A percentile compares a stretch with the other conserved stretches of the same genome.
phyloP scores from a whole-genome alignment of 202 grass and related monocot species.

The Schoenoplectus triqueter region DNA sequence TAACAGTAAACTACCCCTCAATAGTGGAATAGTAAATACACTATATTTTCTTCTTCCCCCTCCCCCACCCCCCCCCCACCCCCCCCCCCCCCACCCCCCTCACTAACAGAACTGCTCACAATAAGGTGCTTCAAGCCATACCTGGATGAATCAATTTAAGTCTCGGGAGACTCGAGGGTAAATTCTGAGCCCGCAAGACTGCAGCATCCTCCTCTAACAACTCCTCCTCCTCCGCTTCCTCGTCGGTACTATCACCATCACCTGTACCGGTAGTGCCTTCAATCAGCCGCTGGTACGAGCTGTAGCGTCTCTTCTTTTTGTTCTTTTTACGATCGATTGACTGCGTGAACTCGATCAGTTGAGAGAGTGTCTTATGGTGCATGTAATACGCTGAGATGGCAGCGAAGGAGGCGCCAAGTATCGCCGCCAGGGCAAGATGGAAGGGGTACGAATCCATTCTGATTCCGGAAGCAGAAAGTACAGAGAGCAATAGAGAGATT shows the following conservation, averaged over 20 bases:
- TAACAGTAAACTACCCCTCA: neutral
- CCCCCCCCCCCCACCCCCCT: too few species aligned
- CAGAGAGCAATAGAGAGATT: neutral
- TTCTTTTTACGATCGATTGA: conserved; percentile 55
- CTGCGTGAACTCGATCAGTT: conserved; percentile 79
- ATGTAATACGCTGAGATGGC: conserved; percentile 87
- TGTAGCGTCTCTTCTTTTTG: conserved; percentile 30
- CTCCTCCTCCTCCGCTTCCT: conserved; percentile 29
- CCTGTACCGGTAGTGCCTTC: neutral
- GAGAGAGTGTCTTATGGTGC: conserved; percentile 82
- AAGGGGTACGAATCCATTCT: conserved; percentile 74
- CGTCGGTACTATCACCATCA: conserved; percentile 17
- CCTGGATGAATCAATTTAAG: conserved; percentile 69
- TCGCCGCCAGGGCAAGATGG: conserved; percentile 76
- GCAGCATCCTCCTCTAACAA: conserved; percentile 1
- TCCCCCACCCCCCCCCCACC: too few species aligned
- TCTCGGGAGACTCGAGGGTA: conserved; percentile 64
- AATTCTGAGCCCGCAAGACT: conserved; percentile 42
- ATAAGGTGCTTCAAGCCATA: conserved; percentile 1
- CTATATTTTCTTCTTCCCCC: too few species aligned
- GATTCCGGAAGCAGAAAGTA: neutral
- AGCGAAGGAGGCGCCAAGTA: conserved; percentile 84
- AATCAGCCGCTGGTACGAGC: conserved; percentile 41
- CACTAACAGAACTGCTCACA: too few species aligned
- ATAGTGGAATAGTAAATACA: neutral